phyloP scores from a whole-genome alignment of 345 rosid species.

The Chamaenerion angustifolium region DNA sequence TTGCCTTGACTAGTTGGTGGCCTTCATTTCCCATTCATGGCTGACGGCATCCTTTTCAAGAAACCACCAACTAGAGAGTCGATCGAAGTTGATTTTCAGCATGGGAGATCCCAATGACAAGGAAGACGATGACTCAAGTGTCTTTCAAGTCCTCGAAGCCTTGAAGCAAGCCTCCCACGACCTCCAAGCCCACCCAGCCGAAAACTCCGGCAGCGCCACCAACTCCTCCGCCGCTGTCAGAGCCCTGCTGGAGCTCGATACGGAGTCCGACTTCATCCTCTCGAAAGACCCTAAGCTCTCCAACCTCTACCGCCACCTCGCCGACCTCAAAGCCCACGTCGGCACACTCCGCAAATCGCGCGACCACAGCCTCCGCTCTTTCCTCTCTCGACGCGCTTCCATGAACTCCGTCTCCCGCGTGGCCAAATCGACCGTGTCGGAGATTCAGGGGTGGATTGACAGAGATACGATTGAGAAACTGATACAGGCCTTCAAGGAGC shows the following conservation, averaged over 20 bases:
- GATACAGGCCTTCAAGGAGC: constrained; percentile 16
- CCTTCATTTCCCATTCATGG: too few relatives aligned
- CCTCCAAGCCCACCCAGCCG: constrained; percentile 21
- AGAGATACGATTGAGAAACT: constrained; percentile 44
- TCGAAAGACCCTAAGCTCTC: constrained; percentile 40
- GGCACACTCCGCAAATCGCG: constrained; percentile 18
- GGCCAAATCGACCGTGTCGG: constrained; percentile 44
- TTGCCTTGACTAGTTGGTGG: too few relatives aligned
- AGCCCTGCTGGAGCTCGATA: constrained; percentile 50
- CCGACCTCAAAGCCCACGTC: constrained; percentile 30
- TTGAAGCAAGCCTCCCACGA: constrained; percentile 52
- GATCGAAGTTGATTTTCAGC: too few relatives aligned
- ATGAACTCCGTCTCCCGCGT: constrained; percentile 49
- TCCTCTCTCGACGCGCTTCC: constrained; percentile 44
- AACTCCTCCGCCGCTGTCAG: constrained; percentile 20
- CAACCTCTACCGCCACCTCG: constrained; percentile 32
- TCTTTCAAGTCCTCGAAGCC: constrained; percentile 44
- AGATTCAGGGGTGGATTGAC: constrained; percentile 70
- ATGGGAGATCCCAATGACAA: not conserved
- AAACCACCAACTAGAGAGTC: too few relatives aligned
- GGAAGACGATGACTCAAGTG: constrained; percentile 5
- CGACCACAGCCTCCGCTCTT: constrained; percentile 27
- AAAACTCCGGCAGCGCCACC: constrained; percentile 13
- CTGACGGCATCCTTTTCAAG: too few relatives aligned
- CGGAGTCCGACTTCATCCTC: constrained; percentile 40